These are phyloP conservation scores for Solanum clarkiae DNA, from an alignment of 257 asterid species.

Conservation along the genomic window DNA sequence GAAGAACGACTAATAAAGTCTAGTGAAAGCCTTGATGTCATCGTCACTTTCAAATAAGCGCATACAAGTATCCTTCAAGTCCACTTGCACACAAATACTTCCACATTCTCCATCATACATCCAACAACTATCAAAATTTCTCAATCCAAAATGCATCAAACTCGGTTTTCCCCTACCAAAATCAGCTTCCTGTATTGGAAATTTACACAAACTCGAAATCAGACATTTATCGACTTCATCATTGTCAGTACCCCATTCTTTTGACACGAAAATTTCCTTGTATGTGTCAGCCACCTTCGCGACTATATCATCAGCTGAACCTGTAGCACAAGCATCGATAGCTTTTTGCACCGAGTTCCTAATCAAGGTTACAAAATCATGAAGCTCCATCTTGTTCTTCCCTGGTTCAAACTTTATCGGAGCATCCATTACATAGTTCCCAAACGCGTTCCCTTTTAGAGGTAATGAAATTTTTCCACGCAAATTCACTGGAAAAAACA, in stretches of 20 bases:
- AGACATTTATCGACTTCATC: neutral
- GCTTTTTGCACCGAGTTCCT: neutral
- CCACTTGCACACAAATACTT: neutral
- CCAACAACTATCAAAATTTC: neutral
- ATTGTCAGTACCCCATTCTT: neutral
- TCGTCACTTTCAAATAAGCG: neutral
- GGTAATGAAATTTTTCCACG: neutral
- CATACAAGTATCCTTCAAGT: neutral
- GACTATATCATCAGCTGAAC: neutral
- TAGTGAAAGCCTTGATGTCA: neutral
- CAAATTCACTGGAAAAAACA: neutral
- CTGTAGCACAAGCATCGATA: neutral
- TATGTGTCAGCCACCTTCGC: neutral
- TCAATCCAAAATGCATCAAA: neutral
- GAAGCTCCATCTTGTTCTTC: neutral
- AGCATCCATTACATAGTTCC: slow-evolving; percentile 1
- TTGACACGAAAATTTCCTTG: neutral
- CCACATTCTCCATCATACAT: neutral
- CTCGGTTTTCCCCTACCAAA: neutral
- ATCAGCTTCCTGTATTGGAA: neutral
- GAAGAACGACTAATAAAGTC: neutral
- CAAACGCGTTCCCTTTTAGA: neutral
- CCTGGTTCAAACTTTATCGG: neutral
- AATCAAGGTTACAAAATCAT: neutral
- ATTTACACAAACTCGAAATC: neutral